Percentiles rank a stretch among this genome's conserved stretches.
These are phyloP conservation scores for Coleophoma crateriformis DNA, from an alignment of 2,329 filamentous ascomycete species.

Conservation along the genomic window DNA sequence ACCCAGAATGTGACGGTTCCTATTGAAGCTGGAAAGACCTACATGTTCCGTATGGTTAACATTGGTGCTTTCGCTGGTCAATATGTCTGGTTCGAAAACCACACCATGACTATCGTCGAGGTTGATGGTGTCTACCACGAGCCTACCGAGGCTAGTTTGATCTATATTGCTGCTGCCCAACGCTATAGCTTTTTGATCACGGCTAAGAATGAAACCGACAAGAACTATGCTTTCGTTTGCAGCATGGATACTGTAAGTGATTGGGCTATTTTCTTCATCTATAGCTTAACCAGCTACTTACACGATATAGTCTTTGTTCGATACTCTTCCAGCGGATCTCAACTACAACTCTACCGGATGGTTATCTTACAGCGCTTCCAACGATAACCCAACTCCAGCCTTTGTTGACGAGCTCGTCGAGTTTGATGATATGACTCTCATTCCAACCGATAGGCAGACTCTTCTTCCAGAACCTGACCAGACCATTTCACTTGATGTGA, in stretches of 20 bases:
- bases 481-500: conserved; percentile 55
- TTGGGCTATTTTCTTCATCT: no score
- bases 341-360: conserved; percentile 66
- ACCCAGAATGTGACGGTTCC: conserved; percentile 52
- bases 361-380: conserved; percentile 49
- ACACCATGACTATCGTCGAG: conserved; percentile 65
- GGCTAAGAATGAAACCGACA: conserved; percentile 52
- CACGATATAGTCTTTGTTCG: conserved; percentile 53
- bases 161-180: conserved; percentile 66
- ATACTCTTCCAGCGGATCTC: conserved; percentile 53
- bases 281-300: neutral
- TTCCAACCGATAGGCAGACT: conserved; percentile 60
- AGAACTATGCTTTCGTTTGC: conserved; percentile 64
- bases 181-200: conserved; percentile 58
- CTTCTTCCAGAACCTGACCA: conserved; percentile 58
- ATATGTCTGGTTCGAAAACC: conserved; percentile 62
- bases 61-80: conserved; percentile 66
- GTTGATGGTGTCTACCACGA: conserved; percentile 68
- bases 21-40: conserved; percentile 64
- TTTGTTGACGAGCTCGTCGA: conserved; percentile 56
- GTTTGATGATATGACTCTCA: conserved; percentile 69
- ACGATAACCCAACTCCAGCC: conserved; percentile 43
- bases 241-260: conserved; percentile 55
- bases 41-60: conserved; percentile 67
- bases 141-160: conserved; percentile 49